Percentiles rank a stretch among this genome's conserved stretches.
phyloP scores from a whole-genome alignment of 2,329 filamentous ascomycete species.

The Alternaria conjuncta region DNA sequence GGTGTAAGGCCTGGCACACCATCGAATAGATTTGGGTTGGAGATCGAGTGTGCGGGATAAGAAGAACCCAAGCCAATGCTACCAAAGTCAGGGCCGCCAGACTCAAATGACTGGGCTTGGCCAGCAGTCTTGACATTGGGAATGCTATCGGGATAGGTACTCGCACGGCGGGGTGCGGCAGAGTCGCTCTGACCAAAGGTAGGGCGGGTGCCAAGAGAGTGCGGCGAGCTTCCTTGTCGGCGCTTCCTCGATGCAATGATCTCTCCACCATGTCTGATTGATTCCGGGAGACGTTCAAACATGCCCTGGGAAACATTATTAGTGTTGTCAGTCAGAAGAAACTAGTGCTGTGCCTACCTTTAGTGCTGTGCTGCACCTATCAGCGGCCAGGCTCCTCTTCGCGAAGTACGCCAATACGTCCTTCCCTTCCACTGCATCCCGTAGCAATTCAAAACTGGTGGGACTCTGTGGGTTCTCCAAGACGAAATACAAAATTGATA shows the following conservation, averaged over 20 bases:
- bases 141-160: slow-evolving; percentile 46
- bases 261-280: slow-evolving; percentile 60
- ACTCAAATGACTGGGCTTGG: slow-evolving; percentile 30
- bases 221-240: slow-evolving; percentile 47
- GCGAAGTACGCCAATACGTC: slow-evolving; percentile 81
- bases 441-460: slow-evolving; percentile 78
- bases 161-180: slow-evolving; percentile 37
- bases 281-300: slow-evolving; percentile 82
- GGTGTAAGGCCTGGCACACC: slow-evolving; percentile 42
- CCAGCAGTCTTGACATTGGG: slow-evolving; percentile 37
- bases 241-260: slow-evolving; percentile 45
- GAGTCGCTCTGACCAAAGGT: slow-evolving; percentile 33
- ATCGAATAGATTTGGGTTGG: slow-evolving; percentile 40
- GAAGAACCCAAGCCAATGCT: slow-evolving; percentile 36
- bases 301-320: slow-evolving; percentile 62
- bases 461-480: slow-evolving; percentile 79
- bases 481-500: slow-evolving; percentile 80
- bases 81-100: slow-evolving; percentile 38
- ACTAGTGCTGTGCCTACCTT: slow-evolving; percentile 61
- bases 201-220: slow-evolving; percentile 33
- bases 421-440: slow-evolving; percentile 83
- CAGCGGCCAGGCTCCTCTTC: slow-evolving; percentile 84
- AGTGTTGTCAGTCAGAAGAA: slow-evolving; percentile 4
- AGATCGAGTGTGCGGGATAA: slow-evolving; percentile 35
- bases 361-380: slow-evolving; percentile 80